A percentile compares a stretch with the other conserved stretches of the same genome.
These are phyloP conservation scores for Gillenia trifoliata DNA, from an alignment of 306 rosid genomes.

Conservation along the genomic window DNA sequence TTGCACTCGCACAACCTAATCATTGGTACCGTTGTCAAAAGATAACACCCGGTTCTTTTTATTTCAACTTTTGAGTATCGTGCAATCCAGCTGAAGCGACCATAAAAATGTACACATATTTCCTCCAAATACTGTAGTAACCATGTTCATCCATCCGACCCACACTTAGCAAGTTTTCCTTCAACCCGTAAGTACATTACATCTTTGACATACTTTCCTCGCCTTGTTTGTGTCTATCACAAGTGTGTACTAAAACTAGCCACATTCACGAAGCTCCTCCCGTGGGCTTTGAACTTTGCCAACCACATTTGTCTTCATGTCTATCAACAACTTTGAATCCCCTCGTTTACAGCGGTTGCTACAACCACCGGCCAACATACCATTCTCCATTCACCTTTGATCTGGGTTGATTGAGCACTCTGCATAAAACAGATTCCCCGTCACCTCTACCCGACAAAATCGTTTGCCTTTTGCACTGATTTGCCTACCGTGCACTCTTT, in stretches of 20 bases:
- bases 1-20: too few species aligned
- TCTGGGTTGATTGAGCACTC: rapidly evolving
- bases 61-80: too few species aligned
- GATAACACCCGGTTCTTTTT: too few species aligned
- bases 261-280: too few species aligned
- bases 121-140: background rate
- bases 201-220: background rate
- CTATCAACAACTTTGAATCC: too few species aligned
- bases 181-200: background rate
- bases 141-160: background rate
- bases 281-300: too few species aligned
- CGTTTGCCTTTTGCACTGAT: background rate
- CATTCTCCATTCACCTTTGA: background rate
- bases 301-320: too few species aligned
- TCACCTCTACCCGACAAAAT: background rate
- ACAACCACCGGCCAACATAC: background rate
- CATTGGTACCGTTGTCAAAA: too few species aligned
- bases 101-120: too few species aligned
- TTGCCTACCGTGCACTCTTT: background rate
- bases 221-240: background rate
- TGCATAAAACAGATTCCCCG: background rate
- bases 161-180: background rate
- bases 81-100: too few species aligned
- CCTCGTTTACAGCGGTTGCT: too few species aligned
- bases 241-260: too few species aligned